A percentile compares a stretch with the other conserved stretches of the same genome.
Evolutionary conservation across 805 yeast genomes (phyloP).

Genomic region (Yarrowia alimentaria): DNA sequence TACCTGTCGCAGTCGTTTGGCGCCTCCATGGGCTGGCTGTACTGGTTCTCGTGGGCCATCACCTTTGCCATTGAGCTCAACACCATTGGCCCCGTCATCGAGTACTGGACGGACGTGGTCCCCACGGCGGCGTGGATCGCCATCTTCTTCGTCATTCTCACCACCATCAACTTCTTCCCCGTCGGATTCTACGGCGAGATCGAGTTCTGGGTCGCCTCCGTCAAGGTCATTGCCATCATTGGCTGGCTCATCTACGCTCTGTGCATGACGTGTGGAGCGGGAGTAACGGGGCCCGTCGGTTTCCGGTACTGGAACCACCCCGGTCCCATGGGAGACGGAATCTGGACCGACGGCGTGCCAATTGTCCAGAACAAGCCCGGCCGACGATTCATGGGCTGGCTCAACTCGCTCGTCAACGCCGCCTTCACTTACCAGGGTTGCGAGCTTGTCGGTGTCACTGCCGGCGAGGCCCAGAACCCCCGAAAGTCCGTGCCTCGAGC

Average conservation of each 20-base stretch:
- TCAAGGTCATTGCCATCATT: constrained; percentile 61
- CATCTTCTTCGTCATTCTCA: constrained; percentile 48
- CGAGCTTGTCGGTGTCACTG: constrained; percentile 55
- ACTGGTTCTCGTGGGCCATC: constrained; percentile 49
- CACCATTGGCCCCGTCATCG: constrained; percentile 45
- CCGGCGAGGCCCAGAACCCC: constrained; percentile 59
- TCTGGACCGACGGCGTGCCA: constrained; percentile 32
- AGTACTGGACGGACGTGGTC: constrained; percentile 49
- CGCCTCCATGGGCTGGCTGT: constrained; percentile 54
- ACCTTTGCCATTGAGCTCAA: constrained; percentile 48
- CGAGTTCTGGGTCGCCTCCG: constrained; percentile 62
- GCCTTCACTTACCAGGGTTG: constrained; percentile 56
- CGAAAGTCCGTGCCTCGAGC: constrained; percentile 56
- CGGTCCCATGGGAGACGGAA: constrained; percentile 55
- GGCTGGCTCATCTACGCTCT: constrained; percentile 61
- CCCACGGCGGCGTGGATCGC: constrained; percentile 50
- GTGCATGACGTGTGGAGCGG: constrained; percentile 51
- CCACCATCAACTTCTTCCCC: constrained; percentile 47
- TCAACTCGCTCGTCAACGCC: constrained; percentile 51
- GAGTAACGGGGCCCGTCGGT: constrained; percentile 41
- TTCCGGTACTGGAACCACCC: constrained; percentile 44
- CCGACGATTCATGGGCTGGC: constrained; percentile 34
- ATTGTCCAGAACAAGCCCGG: constrained; percentile 31
- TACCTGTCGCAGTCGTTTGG: constrained; percentile 61
- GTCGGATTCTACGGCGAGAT: constrained; percentile 51